phyloP scores from a whole-genome alignment of 169 alveolate species.

The Plasmodium malariae region DNA sequence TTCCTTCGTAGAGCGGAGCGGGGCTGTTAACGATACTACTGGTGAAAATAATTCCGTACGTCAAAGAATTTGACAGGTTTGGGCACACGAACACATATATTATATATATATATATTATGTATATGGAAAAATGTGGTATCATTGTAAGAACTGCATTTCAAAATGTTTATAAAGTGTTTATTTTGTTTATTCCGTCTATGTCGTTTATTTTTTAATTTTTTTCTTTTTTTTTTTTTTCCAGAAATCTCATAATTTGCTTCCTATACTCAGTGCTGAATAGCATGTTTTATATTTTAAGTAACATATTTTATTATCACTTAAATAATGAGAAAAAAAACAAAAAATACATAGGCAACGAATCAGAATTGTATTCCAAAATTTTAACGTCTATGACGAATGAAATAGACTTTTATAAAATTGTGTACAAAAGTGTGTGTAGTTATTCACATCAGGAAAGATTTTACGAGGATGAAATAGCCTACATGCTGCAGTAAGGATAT shows the following conservation, averaged over 20 bases:
- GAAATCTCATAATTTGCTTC: constrained; percentile 55
- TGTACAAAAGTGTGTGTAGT: constrained; percentile 72
- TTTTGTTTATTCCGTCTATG: not conserved
- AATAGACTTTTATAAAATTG: constrained; percentile 72
- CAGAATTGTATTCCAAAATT: constrained; percentile 22
- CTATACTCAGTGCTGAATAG: constrained; percentile 71
- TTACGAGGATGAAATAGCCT: constrained; percentile 36
- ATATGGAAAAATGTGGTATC: not conserved
- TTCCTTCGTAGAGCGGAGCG: constrained; percentile 60
- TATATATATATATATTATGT: not conserved
- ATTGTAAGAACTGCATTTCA: no score
- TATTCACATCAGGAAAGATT: constrained; percentile 50
- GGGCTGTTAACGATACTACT: constrained; percentile 51
- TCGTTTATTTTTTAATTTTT: constrained; percentile 10
- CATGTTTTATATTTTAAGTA: constrained; percentile 54
- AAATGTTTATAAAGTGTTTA: not conserved
- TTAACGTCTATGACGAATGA: constrained; percentile 34
- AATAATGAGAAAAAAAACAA: constrained; percentile 19
- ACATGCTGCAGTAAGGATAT: constrained; percentile 51
- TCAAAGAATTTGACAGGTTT: constrained; percentile 61
- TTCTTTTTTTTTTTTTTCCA: not conserved
- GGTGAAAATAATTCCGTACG: constrained; percentile 66
- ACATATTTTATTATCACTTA: constrained; percentile 19
- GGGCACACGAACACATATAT: not conserved
- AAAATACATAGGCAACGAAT: constrained; percentile 6